phyloP scores from a whole-genome alignment of 2,329 filamentous ascomycete genomes.

The Alternaria sp. region DNA sequence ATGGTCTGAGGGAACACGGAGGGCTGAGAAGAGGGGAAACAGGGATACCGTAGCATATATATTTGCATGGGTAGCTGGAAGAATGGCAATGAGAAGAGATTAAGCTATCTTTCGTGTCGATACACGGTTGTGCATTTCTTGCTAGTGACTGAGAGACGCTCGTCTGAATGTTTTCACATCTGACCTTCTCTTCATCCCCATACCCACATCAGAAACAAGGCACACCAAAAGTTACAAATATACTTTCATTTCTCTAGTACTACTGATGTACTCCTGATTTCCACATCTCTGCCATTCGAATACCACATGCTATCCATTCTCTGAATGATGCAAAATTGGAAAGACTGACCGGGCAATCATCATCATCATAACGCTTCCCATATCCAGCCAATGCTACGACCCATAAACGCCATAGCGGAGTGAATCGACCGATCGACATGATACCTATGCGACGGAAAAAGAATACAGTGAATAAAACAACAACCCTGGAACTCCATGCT shows the following conservation, averaged over 20 bases:
- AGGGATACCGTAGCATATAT: no score
- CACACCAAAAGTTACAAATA: neutral
- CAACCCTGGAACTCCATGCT: neutral
- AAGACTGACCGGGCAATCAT: neutral
- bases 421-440: neutral
- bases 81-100: no score
- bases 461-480: neutral
- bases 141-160: no score
- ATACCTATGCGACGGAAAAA: neutral
- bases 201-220: neutral
- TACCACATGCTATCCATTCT: neutral
- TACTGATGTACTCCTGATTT: neutral
- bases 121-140: rapidly evolving
- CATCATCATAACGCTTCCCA: neutral
- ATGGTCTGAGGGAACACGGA: neutral
- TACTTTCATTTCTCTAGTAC: neutral
- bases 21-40: rapidly evolving
- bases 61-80: no score
- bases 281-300: neutral
- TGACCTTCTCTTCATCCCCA: no score
- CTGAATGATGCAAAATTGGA: neutral
- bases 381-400: neutral
- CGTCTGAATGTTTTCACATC: no score
- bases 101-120: no score
- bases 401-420: neutral